Evolutionary conservation across 768 basidiomycete species (phyloP).

Genomic region (Rhodosporidiobolus sp.): DNA sequence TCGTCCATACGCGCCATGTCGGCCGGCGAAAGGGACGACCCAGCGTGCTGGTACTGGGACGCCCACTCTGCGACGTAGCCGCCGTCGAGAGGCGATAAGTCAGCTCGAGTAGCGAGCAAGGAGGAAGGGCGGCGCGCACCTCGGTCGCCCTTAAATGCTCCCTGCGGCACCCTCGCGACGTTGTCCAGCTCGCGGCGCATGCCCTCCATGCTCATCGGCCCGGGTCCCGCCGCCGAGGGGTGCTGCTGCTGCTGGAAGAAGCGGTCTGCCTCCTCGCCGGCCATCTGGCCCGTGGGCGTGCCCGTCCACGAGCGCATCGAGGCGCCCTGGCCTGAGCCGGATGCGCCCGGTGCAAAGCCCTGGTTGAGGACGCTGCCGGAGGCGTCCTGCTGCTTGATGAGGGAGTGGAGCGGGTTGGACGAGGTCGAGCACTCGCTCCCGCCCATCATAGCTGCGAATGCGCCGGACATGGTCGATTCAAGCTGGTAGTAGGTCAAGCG

Average conservation of each 20-base stretch:
- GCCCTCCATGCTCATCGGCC: slow-evolving; percentile 9
- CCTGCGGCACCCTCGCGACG: slow-evolving; percentile 1
- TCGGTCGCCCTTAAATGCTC: slow-evolving; percentile 21
- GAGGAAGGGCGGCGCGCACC: slow-evolving; percentile 7
- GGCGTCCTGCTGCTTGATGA: slow-evolving; percentile 82
- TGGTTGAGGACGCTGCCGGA: slow-evolving; percentile 87
- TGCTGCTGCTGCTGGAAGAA: slow-evolving; percentile 27
- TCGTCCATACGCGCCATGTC: slow-evolving; percentile 35
- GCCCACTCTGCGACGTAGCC: slow-evolving; percentile 22
- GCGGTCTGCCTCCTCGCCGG: slow-evolving; percentile 24
- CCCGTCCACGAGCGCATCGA: slow-evolving; percentile 5
- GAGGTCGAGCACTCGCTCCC: slow-evolving; percentile 83
- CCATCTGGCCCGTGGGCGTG: not conserved
- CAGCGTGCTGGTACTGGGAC: slow-evolving; percentile 32
- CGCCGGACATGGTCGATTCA: not conserved
- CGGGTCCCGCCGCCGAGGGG: not conserved
- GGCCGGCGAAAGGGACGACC: slow-evolving; percentile 11
- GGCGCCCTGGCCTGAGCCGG: not conserved
- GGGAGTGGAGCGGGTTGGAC: slow-evolving; percentile 80
- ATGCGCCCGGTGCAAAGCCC: slow-evolving; percentile 39
- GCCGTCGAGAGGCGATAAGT: not conserved
- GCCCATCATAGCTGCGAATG: slow-evolving; percentile 48
- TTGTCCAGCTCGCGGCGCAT: slow-evolving; percentile 31
- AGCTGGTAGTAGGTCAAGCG: not conserved
- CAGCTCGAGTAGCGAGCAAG: not conserved